A percentile compares a stretch with the other conserved stretches of the same genome.
Evolutionary conservation across 345 rosid genomes (phyloP).

Genomic region (Salix viminalis): DNA sequence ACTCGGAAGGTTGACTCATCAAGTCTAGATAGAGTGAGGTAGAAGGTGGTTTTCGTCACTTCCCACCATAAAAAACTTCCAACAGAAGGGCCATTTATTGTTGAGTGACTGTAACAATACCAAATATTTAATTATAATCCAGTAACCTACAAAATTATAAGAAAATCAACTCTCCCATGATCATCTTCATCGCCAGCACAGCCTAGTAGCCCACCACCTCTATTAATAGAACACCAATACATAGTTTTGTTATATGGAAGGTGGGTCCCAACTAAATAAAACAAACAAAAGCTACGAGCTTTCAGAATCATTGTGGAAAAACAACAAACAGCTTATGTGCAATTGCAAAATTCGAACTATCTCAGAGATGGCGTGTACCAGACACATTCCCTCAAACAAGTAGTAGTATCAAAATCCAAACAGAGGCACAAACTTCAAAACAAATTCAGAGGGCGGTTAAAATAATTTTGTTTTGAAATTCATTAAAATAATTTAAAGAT

Average conservation of each 20-base stretch:
- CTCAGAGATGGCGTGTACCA: too few relatives aligned
- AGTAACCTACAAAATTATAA: not conserved
- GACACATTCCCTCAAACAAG: too few relatives aligned
- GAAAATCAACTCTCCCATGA: not conserved
- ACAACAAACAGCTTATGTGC: not conserved
- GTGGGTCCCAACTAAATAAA: not conserved
- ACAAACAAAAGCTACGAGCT: too few relatives aligned
- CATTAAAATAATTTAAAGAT: too few relatives aligned
- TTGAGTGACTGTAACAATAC: not conserved
- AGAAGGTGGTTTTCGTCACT: not conserved
- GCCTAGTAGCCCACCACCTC: not conserved
- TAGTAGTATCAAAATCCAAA: not conserved
- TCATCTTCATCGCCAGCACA: not conserved
- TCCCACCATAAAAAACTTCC: not conserved
- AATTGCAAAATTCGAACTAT: not conserved
- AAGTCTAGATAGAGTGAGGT: not conserved
- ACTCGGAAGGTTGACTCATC: not conserved
- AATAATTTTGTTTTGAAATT: too few relatives aligned
- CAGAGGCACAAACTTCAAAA: not conserved
- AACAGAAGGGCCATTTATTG: not conserved
- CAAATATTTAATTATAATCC: not conserved
- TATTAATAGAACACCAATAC: not conserved
- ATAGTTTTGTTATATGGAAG: not conserved
- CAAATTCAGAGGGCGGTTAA: too few relatives aligned
- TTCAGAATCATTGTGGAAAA: not conserved